Evolutionary conservation across 306 rosid genomes (phyloP), one percentile per base, ranked within the genome.

Genomic region (Dryas alaskensis): DNA sequence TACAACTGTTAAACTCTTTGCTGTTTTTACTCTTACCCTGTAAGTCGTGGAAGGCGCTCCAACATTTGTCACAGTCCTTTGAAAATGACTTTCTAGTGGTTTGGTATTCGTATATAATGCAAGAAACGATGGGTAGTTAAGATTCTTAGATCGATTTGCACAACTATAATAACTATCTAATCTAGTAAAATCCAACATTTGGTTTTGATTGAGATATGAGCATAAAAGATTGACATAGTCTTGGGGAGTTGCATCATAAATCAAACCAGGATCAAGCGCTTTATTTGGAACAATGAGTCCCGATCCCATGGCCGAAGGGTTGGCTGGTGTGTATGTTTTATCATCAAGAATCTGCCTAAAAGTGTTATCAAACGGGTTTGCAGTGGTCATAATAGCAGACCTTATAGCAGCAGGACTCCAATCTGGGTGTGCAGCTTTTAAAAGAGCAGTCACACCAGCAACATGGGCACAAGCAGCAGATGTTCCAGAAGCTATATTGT

Each of bases 161-260:
- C 46, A 44, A 44, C 7, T 44, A 44, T 44, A 44, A 6, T 44
- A 4, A 4, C 46, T 44, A 19, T 19, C 22, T 44, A 6, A 44
- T 44, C 6, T 4, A 44, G 7, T 44, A 4, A 44, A 6, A 4
- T 44, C 7, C 7, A 6, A 44, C 46, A 4, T 44, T 44, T 44
- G 46, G 4, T 44, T 7, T 44, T 22, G 22, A 22, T 22, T 22
- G 22, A 22, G 22, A 22, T 22, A 22, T 22, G 61, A 57, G 61
- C 61, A 57, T 3, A 19, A 57, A 39, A 57, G 61, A 3, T 57
- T 57, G 61, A 57, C 61, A 57, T 22, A 58, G 16, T 58, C 63
- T 58, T 58, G 63, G 4, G n/a, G n/a, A 14, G 63, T 62, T 62
- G 67, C 67, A 8, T 61, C 65, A 4, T 60, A 60, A 11, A 60